Base-by-base conservation (phyloP, 2,329 filamentous ascomycete species). In the Cadophora sp. region DNA sequence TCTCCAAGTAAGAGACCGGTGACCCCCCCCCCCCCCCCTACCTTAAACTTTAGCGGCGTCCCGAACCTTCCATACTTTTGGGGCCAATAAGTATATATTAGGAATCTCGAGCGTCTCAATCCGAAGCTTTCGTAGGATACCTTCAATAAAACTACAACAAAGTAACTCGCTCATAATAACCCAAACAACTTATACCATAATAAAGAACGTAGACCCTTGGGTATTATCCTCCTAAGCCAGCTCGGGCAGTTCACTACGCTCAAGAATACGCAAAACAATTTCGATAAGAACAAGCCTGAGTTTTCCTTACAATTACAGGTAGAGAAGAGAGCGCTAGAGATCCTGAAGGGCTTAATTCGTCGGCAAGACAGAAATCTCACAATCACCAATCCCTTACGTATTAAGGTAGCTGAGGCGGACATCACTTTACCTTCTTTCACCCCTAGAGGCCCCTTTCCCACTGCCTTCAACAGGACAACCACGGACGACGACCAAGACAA, bases 261-360 rank as follows among this genome's bases (percentile, higher is more conserved):
- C 12, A 69, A 55, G 19, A 67, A 40, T 61, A 53, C 64, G 26
- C 46, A 46, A 61, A 64, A 69, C 43, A 67, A 69, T 62, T 69
- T 69, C 48, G 56, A 67, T 53, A 40, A n/a, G 31, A 48, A 67
- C 51, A 69, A 65, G 65, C 64, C 60, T 64, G 60, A 69, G 65
- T 69, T 69, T 67, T 67, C 64, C 40, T 69, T 69, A 64, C 51
- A 69, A 48, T 62, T 69, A 64, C n/a, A 69, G 29, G 65, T 69
- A 2, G 51, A 64, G 6, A 53, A 69, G 29, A 51, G 55, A 53
- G 64, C 59, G 60, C 60, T 69, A 14, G 53, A 61, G 24, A 55
- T 69, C 48, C 55, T 69, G 24, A 69, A 67, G 60, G 50, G 37
- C 43, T 53, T 69, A 37, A 62, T 69, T 64, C 64, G 60, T 64